Evolutionary conservation across 2,329 filamentous ascomycete species (phyloP), one percentile per base, ranked within the genome.

Genomic region (Periglandula ipomoeae): DNA sequence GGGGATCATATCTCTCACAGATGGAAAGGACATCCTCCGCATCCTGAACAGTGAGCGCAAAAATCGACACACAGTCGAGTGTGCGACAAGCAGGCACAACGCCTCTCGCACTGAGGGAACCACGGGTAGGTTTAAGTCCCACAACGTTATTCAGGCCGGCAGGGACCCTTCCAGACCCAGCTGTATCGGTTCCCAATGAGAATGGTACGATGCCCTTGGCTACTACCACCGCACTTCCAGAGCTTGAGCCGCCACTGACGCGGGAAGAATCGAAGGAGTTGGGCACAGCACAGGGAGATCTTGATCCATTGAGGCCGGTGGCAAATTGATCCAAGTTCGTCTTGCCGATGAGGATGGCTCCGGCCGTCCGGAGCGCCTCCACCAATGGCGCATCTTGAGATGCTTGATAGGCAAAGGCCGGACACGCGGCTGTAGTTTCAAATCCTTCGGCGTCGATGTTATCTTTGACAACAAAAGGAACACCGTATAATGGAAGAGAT

Each of bases 311-410:
- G 4, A 84, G 68, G 0, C 81, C 80, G 1, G 80, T 82, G 1
- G 79, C 80, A 6, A 84, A 71, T 55, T 84, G 79, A 52, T 84
- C 80, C 45, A 84, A 67, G 53, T 76, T 78, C 4, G 73, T 72
- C 56, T 82, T 83, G 8, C 79, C 80, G 26, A 82, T 65, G 27
- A 78, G 70, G 2, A 82, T 63, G 1, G 74, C 80, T 0, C 79
- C 79, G 7, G 74, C 71, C 0, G 68, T 65, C 20, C 76, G 68
- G 15, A 81, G 62, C 22, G 65, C 70, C 6, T 72, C 61, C 8
- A 79, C 70, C 2, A 78, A 71, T 1, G 66, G 62, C 1, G 76
- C 70, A 34, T 73, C 74, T 6, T 65, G 58, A 17, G 62, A 64
- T 64, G 59, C 66, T 1, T 76, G 71, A 1, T 63, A 59, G 46